A percentile compares a stretch with the other conserved stretches of the same genome.
Conservation (phyloP, 352 stramenopile species). For the Globisporangium cylindrosporum region DNA sequence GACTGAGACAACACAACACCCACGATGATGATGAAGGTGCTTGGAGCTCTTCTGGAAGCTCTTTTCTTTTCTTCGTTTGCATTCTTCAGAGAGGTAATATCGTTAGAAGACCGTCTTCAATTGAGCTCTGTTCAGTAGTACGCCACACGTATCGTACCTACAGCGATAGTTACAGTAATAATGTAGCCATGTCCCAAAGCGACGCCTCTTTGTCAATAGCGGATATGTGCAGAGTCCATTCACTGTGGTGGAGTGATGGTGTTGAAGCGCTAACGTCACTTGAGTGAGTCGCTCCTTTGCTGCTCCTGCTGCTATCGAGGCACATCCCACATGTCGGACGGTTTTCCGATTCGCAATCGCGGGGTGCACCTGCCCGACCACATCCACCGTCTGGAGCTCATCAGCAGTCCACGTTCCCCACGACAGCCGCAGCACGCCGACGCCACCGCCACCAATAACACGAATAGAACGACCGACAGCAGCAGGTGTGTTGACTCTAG, state of each 20-base stretch:
- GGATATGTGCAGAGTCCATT: no score
- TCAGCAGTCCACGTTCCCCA: constrained; percentile 12
- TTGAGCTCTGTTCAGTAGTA: neutral
- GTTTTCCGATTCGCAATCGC: constrained; percentile 29
- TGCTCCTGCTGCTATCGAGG: neutral
- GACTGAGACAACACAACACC: neutral
- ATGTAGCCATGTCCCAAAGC: neutral
- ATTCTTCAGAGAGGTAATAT: neutral
- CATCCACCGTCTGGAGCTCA: constrained; percentile 28
- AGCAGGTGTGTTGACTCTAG: neutral
- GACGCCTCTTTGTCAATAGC: neutral
- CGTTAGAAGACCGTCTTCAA: neutral
- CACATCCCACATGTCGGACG: constrained; percentile 9
- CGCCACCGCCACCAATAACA: neutral
- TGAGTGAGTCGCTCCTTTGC: neutral
- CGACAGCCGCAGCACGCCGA: neutral
- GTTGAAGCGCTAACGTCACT: neutral
- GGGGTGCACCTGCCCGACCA: constrained; percentile 34
- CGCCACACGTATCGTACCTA: neutral
- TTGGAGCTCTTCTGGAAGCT: neutral
- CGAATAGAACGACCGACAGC: neutral
- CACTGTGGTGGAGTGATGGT: neutral
- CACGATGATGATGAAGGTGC: neutral
- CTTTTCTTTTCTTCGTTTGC: neutral
- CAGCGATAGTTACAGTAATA: neutral